Conservation (phyloP, 1,284 basidiomycete genomes). For the Ceraceosorus bombacis region DNA sequence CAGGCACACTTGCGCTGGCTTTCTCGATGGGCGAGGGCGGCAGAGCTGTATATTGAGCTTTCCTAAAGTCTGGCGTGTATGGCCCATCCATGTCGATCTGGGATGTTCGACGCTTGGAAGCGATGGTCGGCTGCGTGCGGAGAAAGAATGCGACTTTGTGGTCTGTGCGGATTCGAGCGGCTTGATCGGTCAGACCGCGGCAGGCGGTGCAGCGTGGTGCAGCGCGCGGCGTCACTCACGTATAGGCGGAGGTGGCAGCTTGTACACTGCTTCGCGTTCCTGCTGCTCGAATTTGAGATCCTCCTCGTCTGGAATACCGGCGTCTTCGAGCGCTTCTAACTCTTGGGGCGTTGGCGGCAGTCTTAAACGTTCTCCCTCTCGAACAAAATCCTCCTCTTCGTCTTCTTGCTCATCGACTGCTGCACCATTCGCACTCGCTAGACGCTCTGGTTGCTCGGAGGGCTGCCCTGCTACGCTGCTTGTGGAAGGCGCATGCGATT, state of each 20-base stretch:
- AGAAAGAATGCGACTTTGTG: conserved; percentile 3
- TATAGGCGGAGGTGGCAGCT: conserved; percentile 16
- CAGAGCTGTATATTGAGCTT: conserved; percentile 7
- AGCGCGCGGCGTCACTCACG: background rate
- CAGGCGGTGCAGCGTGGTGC: no score
- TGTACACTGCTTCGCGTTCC: conserved; percentile 19
- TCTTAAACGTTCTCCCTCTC: conserved; percentile 40
- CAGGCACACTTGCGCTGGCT: background rate
- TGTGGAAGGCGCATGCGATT: background rate
- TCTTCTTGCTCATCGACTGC: conserved; percentile 13
- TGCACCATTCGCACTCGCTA: conserved; percentile 11
- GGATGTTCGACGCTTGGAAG: conserved; percentile 4
- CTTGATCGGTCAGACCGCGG: background rate
- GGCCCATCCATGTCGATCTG: conserved; percentile 8
- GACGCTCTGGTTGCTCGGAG: background rate
- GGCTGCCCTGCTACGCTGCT: no score
- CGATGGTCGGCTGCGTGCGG: conserved; percentile 4
- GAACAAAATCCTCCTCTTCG: conserved; percentile 23
- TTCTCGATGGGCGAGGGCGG: conserved; percentile 6
- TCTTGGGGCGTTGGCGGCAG: conserved; percentile 44
- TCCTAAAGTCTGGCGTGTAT: background rate
- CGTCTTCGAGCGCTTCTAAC: conserved; percentile 40
- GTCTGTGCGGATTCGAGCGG: background rate
- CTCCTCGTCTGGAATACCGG: conserved; percentile 43
- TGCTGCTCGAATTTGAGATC: conserved; percentile 30